phyloP scores from a whole-genome alignment of 2,329 filamentous ascomycete species.

The Lachnellula occidentalis region DNA sequence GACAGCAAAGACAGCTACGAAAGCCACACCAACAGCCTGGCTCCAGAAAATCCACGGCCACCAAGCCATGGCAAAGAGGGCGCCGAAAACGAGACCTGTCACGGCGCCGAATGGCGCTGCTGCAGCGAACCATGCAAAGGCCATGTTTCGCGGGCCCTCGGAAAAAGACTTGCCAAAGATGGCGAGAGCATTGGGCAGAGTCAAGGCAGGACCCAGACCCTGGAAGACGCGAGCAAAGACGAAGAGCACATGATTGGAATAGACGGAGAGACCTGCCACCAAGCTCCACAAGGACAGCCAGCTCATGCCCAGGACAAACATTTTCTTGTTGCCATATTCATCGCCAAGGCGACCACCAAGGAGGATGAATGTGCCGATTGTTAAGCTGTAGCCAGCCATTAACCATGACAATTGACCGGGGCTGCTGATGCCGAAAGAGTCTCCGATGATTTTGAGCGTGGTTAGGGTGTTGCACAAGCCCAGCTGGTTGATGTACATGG shows the following conservation, averaged over 20 bases:
- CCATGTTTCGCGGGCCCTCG: constrained; percentile 53
- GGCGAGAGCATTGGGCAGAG: constrained; percentile 59
- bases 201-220: constrained; percentile 57
- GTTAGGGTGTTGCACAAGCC: too few relatives aligned
- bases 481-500: too few relatives aligned
- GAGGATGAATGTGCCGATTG: constrained; percentile 52
- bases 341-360: constrained; percentile 52
- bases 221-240: constrained; percentile 47
- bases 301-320: constrained; percentile 45
- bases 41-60: constrained; percentile 49
- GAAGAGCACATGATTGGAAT: constrained; percentile 30
- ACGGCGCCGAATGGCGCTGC: background rate
- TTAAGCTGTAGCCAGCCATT: constrained; percentile 53
- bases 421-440: constrained; percentile 39
- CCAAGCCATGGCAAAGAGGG: constrained; percentile 34
- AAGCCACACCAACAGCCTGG: constrained; percentile 19
- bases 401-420: constrained; percentile 48
- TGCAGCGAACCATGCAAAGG: constrained; percentile 46
- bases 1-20: constrained; percentile 17
- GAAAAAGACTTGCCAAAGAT: constrained; percentile 54
- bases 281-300: constrained; percentile 17
- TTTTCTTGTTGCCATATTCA: constrained; percentile 49
- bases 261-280: constrained; percentile 19
- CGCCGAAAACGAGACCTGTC: background rate
- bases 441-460: constrained; percentile 36